Conservation (phyloP, 73 alveolate genomes). For the Breviolum minutum region DNA sequence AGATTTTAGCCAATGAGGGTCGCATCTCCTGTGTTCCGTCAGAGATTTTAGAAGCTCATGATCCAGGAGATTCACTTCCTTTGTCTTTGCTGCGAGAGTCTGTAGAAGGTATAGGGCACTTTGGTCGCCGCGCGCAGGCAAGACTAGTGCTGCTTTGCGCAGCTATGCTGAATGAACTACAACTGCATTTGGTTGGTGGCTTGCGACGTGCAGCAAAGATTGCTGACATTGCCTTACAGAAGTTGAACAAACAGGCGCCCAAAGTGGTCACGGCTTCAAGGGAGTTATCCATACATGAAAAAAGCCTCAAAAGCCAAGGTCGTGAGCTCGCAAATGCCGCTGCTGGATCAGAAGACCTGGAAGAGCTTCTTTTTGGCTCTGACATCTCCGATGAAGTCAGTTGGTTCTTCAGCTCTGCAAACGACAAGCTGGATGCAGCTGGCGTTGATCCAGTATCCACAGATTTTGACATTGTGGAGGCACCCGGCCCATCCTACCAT, state of each 20-base stretch:
- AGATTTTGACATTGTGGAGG: not conserved
- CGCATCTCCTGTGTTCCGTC: constrained; percentile 56
- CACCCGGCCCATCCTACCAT: not conserved
- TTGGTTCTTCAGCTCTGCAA: constrained; percentile 64
- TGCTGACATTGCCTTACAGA: constrained; percentile 4
- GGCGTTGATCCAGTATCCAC: not conserved
- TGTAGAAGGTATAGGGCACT: not conserved
- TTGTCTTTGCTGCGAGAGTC: constrained; percentile 28
- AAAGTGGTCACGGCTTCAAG: not conserved
- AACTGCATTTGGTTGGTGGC: not conserved
- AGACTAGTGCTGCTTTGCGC: constrained; percentile 40
- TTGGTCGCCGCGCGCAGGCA: constrained; percentile 47
- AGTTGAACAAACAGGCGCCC: not conserved
- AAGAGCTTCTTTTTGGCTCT: no score
- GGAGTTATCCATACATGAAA: no score
- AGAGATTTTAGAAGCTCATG: constrained; percentile 39
- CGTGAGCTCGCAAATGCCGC: no score
- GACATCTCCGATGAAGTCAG: constrained; percentile 43
- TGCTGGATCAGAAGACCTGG: no score
- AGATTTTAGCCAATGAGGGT: not conserved
- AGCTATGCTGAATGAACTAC: not conserved
- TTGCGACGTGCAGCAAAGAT: constrained; percentile 12
- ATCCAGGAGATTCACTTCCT: constrained; percentile 37
- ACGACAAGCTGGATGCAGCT: not conserved
- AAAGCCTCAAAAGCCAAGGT: no score